A percentile compares a stretch with the other conserved stretches of the same genome.
phyloP scores from a whole-genome alignment of 805 yeast species.

The Candida piceae region DNA sequence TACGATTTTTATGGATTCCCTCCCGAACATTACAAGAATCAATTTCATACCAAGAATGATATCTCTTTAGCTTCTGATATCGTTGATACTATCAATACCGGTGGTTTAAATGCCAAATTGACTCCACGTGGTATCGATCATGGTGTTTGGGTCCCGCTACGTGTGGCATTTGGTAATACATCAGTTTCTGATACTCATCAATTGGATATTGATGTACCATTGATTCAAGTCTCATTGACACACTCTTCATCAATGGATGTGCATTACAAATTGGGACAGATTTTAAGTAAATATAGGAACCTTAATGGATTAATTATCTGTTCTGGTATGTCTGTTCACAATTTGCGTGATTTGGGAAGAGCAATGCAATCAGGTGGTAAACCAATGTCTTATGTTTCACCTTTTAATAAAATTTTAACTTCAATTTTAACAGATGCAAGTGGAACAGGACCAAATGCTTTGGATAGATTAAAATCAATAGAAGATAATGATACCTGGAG shows the following conservation, averaged over 20 bases:
- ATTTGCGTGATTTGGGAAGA: constrained; percentile 49
- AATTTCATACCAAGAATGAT: constrained; percentile 50
- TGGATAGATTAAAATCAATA: constrained; percentile 10
- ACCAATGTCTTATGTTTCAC: constrained; percentile 43
- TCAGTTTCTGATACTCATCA: constrained; percentile 31
- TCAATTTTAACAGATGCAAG: constrained; percentile 29
- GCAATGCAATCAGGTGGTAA: constrained; percentile 19
- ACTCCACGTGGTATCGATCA: constrained; percentile 71
- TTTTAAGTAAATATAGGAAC: constrained; percentile 45
- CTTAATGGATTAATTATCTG: constrained; percentile 50
- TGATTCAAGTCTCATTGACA: constrained; percentile 48
- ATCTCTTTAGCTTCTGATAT: constrained; percentile 40
- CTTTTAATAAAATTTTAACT: constrained; percentile 46
- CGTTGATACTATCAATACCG: constrained; percentile 32
- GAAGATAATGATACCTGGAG: constrained; percentile 21
- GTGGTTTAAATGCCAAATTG: constrained; percentile 41
- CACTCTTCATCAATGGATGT: constrained; percentile 36
- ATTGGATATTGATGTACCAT: constrained; percentile 42
- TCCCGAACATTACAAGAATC: constrained; percentile 52
- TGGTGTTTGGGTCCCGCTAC: constrained; percentile 78
- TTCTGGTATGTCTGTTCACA: constrained; percentile 82
- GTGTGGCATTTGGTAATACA: constrained; percentile 55
- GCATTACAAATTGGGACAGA: constrained; percentile 52
- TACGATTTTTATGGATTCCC: constrained; percentile 81
- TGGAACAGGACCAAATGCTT: constrained; percentile 19